Base-by-base conservation (phyloP, 345 rosid genomes). In the Boechera divaricarpa region DNA sequence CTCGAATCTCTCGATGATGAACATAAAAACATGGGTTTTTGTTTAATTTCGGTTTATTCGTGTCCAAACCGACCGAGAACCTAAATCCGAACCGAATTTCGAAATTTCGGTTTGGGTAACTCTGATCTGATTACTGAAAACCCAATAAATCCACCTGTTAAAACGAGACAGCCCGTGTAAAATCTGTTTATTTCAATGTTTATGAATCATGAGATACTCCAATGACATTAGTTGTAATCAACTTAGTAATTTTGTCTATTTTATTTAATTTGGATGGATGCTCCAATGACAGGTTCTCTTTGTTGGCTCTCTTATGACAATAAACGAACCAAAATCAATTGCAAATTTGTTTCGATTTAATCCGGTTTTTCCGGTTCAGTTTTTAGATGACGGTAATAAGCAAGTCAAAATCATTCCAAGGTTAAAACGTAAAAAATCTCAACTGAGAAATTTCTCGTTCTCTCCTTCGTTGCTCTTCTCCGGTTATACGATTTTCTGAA, bases 361-460 rank as follows among this genome's bases (percentile, higher is more conserved):
- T 44, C 31, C 72, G 64, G 57, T 61, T 61, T 3, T 0, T 1
- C 24, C 36, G 67, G 75, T 63, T 73, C 21, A 51, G 7, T 28
- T 10, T 38, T 59, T 29, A 51, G 51, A 47, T 48, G 48, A 62
- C 18, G 38, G 24, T 52, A 11, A 54, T 33, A 5, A 26, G 1
- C 5, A 35, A 72, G 47, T 39, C 77, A 57, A 54, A 63, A 51
- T 38, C 39, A 59, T 24, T 53, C 53, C 35, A 38, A 56, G 58
- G 39, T 45, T 38, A 21, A 13, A 74, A 74, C 57, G 47, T 31
- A 21, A 56, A 70, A 21, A 21, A 1, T 21, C 21, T 21, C 21
- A 21, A 21, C 21, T 21, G 21, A 21, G 21, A 21, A 21, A 21
- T 18, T 18, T 67, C 68, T 55, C 64, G 11, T 2, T 26, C 31